Conservation (phyloP, 2,329 filamentous ascomycete genomes). For the Fusarium coffeatum region DNA sequence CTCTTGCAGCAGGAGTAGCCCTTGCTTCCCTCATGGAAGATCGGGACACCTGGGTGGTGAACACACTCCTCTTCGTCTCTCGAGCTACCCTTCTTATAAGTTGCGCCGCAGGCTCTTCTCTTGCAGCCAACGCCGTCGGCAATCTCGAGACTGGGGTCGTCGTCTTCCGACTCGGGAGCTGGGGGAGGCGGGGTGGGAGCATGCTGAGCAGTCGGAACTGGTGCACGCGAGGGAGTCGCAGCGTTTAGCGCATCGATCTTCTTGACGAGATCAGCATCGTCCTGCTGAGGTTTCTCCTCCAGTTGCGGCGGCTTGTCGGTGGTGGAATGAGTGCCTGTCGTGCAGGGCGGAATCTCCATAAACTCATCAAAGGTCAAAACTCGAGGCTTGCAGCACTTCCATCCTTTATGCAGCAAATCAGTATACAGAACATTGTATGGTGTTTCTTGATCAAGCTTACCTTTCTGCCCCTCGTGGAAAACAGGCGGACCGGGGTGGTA, state of each 20-base stretch:
- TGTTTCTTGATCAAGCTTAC: constrained; percentile 59
- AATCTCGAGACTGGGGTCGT: constrained; percentile 80
- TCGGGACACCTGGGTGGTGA: constrained; percentile 88
- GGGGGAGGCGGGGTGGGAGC: constrained; percentile 67
- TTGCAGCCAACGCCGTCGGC: constrained; percentile 81
- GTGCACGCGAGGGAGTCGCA: constrained; percentile 56
- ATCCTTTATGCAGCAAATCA: constrained; percentile 69
- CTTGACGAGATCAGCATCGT: constrained; percentile 55
- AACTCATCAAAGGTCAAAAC: constrained; percentile 99
- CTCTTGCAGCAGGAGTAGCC: constrained; percentile 98
- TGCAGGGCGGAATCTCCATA: constrained; percentile 91
- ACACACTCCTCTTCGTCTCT: constrained; percentile 82
- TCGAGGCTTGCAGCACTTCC: constrained; percentile 98
- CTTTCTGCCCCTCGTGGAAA: constrained; percentile 99
- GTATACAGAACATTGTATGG: not conserved
- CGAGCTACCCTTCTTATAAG: constrained; percentile 69
- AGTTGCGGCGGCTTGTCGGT: constrained; percentile 76
- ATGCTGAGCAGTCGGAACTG: constrained; percentile 58
- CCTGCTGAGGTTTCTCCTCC: constrained; percentile 66
- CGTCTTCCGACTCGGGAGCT: constrained; percentile 83
- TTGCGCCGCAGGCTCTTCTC: constrained; percentile 77
- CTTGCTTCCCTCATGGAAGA: constrained; percentile 99
- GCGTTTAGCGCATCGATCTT: constrained; percentile 67
- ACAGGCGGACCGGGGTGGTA: constrained; percentile 95
- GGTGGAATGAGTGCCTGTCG: constrained; percentile 89